A percentile compares a stretch with the other conserved stretches of the same genome.
Conservation (phyloP, 495 filamentous ascomycete species). For the Entonaema liquescens region DNA sequence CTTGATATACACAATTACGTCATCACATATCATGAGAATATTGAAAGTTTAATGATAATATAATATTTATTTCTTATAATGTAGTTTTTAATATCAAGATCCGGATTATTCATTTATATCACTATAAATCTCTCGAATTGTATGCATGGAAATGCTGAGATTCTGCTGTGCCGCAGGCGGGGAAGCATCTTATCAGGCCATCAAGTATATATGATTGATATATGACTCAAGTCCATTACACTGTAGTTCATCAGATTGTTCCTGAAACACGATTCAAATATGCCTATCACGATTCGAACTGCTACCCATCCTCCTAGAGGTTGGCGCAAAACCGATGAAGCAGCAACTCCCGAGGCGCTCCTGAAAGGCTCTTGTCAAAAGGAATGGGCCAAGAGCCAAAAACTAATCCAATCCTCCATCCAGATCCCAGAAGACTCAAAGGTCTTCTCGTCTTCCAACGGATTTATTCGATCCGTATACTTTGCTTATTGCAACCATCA, state of each 20-base stretch:
- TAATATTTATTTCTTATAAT: too few relatives aligned
- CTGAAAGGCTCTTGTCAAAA: background rate
- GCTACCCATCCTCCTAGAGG: background rate
- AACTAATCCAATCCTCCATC: background rate
- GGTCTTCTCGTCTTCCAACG: background rate
- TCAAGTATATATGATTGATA: too few relatives aligned
- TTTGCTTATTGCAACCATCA: constrained; percentile 27
- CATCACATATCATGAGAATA: too few relatives aligned
- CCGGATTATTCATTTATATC: too few relatives aligned
- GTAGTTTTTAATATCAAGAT: too few relatives aligned
- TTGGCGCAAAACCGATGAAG: background rate
- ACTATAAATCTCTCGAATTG: too few relatives aligned
- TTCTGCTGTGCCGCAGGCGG: too few relatives aligned
- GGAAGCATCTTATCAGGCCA: too few relatives aligned
- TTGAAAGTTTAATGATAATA: too few relatives aligned
- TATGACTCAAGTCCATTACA: too few relatives aligned
- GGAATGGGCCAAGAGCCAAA: background rate
- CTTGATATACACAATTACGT: too few relatives aligned
- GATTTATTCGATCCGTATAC: background rate
- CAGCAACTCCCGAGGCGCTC: background rate
- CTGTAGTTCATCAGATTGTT: background rate
- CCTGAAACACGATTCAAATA: background rate
- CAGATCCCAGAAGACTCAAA: background rate
- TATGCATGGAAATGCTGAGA: too few relatives aligned
- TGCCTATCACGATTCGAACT: constrained; percentile 5